Base-by-base conservation (phyloP, 495 filamentous ascomycete genomes). In the Daldinia vernicosa region DNA sequence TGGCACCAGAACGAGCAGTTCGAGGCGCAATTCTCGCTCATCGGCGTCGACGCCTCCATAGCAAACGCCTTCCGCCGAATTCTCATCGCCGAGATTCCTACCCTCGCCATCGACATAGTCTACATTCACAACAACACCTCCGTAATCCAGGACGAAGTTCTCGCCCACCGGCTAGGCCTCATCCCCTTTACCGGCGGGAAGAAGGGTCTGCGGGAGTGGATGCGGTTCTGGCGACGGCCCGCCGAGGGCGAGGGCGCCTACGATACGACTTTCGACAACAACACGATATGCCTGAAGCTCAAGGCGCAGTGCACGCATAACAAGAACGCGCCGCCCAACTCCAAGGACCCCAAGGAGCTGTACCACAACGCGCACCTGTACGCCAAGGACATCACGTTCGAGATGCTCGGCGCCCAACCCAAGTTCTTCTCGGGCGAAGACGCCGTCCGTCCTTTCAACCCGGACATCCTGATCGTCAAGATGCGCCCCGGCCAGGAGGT, bases 51-150 rank as follows among this genome's bases (percentile, higher is more conserved):
- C 75, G 94, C 96, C 71, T 87, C 92, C 60, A 90, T 99, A 76
- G 94, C 96, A 71, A 99, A 99, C 80, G 96, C 96, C 75, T 97
- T 98, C 85, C 95, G 96, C 70, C 92, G 96, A 52, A 98, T 99
- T 75, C 86, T 98, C 66, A 90, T 99, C 81, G 90, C 95, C 60
- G 96, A 99, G 80, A 91, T 99, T 39, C 94, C 95, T 22, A 93
- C 92, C 3, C 85, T 99, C 51, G 96, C 96, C 70, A 95, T 99
- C 75, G 96, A 98, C 81, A 86, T 84, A 43, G 92, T 97, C 76
- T 98, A 90, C 82, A 87, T 98, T 52, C 83, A 91, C 75, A 94
- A 97, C 84, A 99, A 99, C 83, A 98, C 94, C 61, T 95, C 92
- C 11, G 91, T 99, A 22, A 95, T 99, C 74, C 94, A 97, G 77